Evolutionary conservation across 108 stramenopile genomes (phyloP).

Genomic region (Aurantiochytrium sp.): DNA sequence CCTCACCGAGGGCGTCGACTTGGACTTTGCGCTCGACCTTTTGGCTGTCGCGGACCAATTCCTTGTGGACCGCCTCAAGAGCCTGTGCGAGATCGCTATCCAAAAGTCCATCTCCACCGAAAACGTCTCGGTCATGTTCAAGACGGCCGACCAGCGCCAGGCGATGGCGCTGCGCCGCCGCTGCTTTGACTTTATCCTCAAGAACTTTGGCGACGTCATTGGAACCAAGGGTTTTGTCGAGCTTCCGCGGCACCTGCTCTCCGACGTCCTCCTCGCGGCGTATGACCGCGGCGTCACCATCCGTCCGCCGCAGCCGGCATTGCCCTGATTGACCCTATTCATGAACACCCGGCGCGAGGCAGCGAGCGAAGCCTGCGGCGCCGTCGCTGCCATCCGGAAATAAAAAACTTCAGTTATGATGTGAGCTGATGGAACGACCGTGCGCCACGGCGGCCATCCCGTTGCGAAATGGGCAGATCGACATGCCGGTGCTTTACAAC

Average conservation of each 20-base stretch:
- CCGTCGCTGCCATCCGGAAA: no score
- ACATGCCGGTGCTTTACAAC: no score
- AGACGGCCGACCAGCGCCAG: not conserved
- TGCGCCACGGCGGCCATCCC: no score
- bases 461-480: no score
- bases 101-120: conserved; percentile 64
- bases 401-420: no score
- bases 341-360: not conserved
- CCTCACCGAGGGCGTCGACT: not conserved
- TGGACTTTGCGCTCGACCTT: conserved; percentile 54
- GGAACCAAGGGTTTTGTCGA: not conserved
- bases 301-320: not conserved
- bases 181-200: conserved; percentile 28
- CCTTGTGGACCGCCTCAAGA: conserved; percentile 83
- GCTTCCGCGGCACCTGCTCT: not conserved
- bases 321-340: not conserved
- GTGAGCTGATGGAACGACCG: no score
- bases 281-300: not conserved
- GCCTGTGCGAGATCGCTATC: conserved; percentile 70
- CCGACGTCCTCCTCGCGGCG: not conserved
- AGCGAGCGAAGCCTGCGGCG: no score
- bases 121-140: conserved; percentile 65
- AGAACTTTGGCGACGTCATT: not conserved
- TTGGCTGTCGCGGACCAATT: conserved; percentile 84
- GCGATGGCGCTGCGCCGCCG: not conserved